Evolutionary conservation across 768 basidiomycete species (phyloP), one percentile per base, ranked within the genome.

Genomic region (Melanogaster broomeanus): DNA sequence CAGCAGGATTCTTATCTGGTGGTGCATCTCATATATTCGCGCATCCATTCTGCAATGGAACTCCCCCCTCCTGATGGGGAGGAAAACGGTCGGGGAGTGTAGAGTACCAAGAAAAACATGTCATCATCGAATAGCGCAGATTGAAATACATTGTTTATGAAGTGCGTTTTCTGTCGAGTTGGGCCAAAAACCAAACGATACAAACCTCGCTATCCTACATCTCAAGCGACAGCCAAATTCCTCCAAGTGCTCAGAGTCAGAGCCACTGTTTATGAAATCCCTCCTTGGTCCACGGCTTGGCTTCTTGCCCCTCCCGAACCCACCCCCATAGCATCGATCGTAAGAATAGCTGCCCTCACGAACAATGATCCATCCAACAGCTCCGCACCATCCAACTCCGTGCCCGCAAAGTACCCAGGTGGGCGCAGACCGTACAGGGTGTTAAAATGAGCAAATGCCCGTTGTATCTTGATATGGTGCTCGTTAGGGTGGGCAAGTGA

Each of bases 251-350:
- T 30, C 28, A 30, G 16, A 18, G 18, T 43, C 27, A 43, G 28
- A 43, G n/a, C 42, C 30, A 22, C 28, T 61, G 48, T 50, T 16
- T 19, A 24, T 28, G 64, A 44, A 73, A 69, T 3, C 66, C 70
- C 3, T 66, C 57, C 0, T 59, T 42, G 44, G 65, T 56, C 56
- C 69, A 75, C 1, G 39, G 55, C 8, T 45, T 51, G 13, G 44
- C 37, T 11, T 63, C 51, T 48, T 69, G 22, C 0, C 72, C 74
- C 49, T 77, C n/a, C 74, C 72, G 60, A 57, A 64, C 72, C 74
- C 74, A 76, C 12, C 12, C 75, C 75, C 10, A 72, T 38, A 22
- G 60, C 58, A 35, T 71, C 62, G 22, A 61, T 56, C 0, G 69
- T 71, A 40, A 74, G 38, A 40, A 68, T 44, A 4, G 71, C 60